Percentiles rank a stretch among this genome's conserved stretches.
These are phyloP conservation scores for Lactarius hengduanensis DNA, from an alignment of 768 basidiomycete genomes.

Conservation along the genomic window DNA sequence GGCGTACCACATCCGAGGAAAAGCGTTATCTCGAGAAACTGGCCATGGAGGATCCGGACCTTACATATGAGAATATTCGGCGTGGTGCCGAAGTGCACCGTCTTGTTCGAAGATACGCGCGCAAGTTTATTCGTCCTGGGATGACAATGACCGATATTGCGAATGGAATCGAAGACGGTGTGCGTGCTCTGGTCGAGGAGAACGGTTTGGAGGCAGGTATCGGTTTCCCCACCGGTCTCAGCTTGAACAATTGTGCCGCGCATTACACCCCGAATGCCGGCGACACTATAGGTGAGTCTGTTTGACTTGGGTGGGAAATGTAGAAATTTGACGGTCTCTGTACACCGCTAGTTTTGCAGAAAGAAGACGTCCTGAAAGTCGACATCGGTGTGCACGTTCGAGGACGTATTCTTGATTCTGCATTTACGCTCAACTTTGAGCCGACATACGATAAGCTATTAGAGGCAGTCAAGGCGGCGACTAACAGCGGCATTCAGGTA, in stretches of 20 bases:
- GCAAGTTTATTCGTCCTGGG: conserved; percentile 83
- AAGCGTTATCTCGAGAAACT: conserved; percentile 79
- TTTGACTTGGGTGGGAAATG: not conserved
- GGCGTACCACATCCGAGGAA: conserved; percentile 89
- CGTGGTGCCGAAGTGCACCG: conserved; percentile 95
- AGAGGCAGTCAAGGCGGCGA: conserved; percentile 91
- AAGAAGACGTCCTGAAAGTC: conserved; percentile 90
- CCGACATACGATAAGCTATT: conserved; percentile 87
- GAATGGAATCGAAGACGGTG: conserved; percentile 89
- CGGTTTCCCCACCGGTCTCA: conserved; percentile 96
- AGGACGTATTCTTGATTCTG: conserved; percentile 93
- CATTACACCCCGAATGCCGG: conserved; percentile 97
- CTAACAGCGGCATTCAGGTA: conserved; percentile 87
- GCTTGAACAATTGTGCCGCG: conserved; percentile 91
- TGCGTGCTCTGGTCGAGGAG: conserved; percentile 89
- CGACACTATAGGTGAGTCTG: conserved; percentile 68
- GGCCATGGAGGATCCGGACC: conserved; percentile 74
- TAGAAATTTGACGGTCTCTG: conserved; percentile 9
- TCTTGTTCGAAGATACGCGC: conserved; percentile 80
- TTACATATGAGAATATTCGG: conserved; percentile 87
- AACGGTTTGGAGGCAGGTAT: conserved; percentile 81
- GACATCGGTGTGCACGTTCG: conserved; percentile 97
- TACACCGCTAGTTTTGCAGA: conserved; percentile 60
- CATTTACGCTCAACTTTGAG: conserved; percentile 89
- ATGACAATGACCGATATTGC: conserved; percentile 95